phyloP scores from a whole-genome alignment of 2,329 filamentous ascomycete genomes.

The Ceratocystis alfenasii region DNA sequence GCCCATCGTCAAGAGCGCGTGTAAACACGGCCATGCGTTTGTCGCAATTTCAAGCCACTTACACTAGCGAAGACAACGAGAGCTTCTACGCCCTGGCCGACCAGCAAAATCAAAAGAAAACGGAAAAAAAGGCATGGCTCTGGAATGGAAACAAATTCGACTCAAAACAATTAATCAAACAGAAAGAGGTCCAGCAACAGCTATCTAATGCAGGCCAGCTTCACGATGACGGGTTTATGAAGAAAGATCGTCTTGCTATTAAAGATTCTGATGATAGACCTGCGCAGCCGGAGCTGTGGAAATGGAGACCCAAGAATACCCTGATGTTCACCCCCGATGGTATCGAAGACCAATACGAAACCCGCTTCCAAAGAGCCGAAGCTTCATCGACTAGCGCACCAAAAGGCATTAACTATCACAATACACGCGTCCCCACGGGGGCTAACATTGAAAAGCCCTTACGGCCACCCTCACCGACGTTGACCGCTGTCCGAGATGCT shows the following conservation, averaged over 20 bases:
- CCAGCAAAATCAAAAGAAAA: constrained; percentile 72
- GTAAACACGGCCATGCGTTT: constrained; percentile 33
- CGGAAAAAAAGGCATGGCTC: constrained; percentile 79
- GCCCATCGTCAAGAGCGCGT: constrained; percentile 1
- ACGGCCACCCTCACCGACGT: constrained; percentile 62
- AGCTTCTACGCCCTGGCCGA: constrained; percentile 89
- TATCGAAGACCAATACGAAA: constrained; percentile 47
- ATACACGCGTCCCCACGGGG: constrained; percentile 49
- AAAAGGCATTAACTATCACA: constrained; percentile 66
- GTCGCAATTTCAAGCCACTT: constrained; percentile 75
- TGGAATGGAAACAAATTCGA: constrained; percentile 79
- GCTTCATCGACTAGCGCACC: constrained; percentile 60
- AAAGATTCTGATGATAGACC: constrained; percentile 58
- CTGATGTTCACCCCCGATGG: constrained; percentile 76
- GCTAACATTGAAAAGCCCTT: constrained; percentile 31
- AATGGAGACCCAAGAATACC: constrained; percentile 59
- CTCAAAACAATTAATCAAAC: constrained; percentile 63
- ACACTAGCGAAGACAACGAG: constrained; percentile 96
- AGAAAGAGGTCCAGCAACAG: constrained; percentile 48
- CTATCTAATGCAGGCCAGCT: constrained; percentile 38
- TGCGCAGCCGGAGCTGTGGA: constrained; percentile 67
- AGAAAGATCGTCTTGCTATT: constrained; percentile 49
- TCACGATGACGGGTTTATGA: constrained; percentile 42
- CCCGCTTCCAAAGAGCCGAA: constrained; percentile 56
- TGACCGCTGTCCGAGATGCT: constrained; percentile 73